Evolutionary conservation across 345 rosid genomes (phyloP).

Genomic region (Orychophragmus violaceus): DNA sequence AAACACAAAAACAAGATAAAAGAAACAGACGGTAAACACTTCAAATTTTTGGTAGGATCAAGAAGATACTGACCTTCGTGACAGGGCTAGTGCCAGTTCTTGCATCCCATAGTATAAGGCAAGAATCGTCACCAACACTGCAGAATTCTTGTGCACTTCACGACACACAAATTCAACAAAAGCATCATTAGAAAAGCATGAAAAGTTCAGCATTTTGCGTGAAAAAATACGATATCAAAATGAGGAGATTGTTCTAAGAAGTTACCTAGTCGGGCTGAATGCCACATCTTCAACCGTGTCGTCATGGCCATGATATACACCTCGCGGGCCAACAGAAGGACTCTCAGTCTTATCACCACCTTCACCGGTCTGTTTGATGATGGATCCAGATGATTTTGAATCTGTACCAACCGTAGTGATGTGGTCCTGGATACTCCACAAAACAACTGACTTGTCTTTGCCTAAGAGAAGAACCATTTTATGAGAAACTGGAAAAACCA

Average conservation of each 20-base stretch:
- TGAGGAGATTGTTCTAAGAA: neutral
- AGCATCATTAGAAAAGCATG: slow-evolving; percentile 32
- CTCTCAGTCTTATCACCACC: slow-evolving; percentile 64
- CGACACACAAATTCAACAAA: slow-evolving; percentile 25
- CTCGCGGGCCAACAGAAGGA: slow-evolving; percentile 90
- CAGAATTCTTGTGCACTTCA: slow-evolving; percentile 94
- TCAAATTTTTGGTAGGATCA: slow-evolving; percentile 45
- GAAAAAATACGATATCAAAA: slow-evolving; percentile 27
- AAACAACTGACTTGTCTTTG: slow-evolving; percentile 87
- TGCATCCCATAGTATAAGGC: slow-evolving; percentile 99
- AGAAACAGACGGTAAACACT: slow-evolving; percentile 34
- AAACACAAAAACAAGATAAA: neutral
- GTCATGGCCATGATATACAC: slow-evolving; percentile 81
- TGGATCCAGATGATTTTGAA: slow-evolving; percentile 65
- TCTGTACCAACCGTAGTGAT: slow-evolving; percentile 63
- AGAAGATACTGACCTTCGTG: slow-evolving; percentile 48
- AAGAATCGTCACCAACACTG: slow-evolving; percentile 98
- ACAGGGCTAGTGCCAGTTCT: slow-evolving; percentile 78
- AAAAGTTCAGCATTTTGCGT: slow-evolving; percentile 34
- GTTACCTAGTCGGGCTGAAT: slow-evolving; percentile 92
- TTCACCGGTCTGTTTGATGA: slow-evolving; percentile 66
- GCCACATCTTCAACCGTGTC: slow-evolving; percentile 98
- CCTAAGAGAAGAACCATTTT: slow-evolving; percentile 45
- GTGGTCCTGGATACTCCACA: slow-evolving; percentile 99
- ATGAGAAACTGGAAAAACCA: slow-evolving; percentile 22